Percentiles rank a stretch among this genome's conserved stretches.
Evolutionary conservation across 441 rosid genomes (phyloP).

Genomic region (Erodium texanum): DNA sequence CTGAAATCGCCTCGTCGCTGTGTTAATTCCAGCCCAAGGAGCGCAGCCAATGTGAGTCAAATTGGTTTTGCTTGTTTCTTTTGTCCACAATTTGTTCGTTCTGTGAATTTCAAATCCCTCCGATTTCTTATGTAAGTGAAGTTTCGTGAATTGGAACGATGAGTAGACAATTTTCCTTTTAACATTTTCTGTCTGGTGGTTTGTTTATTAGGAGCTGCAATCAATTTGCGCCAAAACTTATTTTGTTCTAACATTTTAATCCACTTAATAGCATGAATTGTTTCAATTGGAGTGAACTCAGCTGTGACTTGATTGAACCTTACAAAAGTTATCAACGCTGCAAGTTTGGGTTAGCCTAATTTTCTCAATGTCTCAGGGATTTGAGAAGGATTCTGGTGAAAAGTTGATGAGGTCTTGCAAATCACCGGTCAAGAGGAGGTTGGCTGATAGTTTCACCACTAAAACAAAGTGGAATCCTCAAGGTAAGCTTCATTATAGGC

Average conservation of each 20-base stretch:
- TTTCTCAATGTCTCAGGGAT: neutral
- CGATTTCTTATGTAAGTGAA: neutral
- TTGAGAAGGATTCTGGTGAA: slow-evolving; percentile 6
- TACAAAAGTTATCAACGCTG: neutral
- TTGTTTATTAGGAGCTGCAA: neutral
- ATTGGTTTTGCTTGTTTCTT: neutral
- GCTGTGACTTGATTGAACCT: neutral
- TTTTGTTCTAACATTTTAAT: neutral
- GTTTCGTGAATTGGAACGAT: neutral
- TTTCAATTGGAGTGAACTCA: neutral
- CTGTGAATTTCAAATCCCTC: neutral
- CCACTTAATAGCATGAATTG: neutral
- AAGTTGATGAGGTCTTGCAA: neutral
- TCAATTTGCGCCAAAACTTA: neutral
- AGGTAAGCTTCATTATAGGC: slow-evolving; percentile 9
- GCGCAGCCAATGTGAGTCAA: slow-evolving; percentile 24
- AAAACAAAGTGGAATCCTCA: slow-evolving; percentile 14
- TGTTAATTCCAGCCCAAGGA: slow-evolving; percentile 29
- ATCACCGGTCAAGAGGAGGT: slow-evolving; percentile 6
- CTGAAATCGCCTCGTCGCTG: slow-evolving; percentile 51
- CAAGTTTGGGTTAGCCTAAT: neutral
- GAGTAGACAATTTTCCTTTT: neutral
- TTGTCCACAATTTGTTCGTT: neutral
- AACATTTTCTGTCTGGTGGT: neutral
- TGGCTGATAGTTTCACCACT: neutral